Evolutionary conservation across 768 basidiomycete species (phyloP), one percentile per base, ranked within the genome.

Genomic region (Macrolepiota fuliginosa): DNA sequence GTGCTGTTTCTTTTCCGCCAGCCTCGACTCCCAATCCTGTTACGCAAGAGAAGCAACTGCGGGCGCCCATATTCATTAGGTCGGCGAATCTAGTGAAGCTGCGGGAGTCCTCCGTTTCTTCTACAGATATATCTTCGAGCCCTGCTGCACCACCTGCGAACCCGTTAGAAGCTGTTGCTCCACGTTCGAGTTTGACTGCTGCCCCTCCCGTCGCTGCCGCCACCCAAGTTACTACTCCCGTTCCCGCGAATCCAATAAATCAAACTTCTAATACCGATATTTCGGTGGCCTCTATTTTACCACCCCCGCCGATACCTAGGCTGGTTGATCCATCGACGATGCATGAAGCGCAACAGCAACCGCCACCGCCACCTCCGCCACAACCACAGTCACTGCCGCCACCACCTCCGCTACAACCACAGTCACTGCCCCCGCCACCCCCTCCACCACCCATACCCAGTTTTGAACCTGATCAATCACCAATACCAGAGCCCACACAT

Each of bases 381-480:
- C 54, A 36, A 39, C 40, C 37, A 29, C 45, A 39, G 27, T 10
- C 10, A 12, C 13, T 11, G 22, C 15, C 19, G n/a, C 42, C 42
- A 19, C 42, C 39, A 40, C 39, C 39, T 17, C n/a, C n/a, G n/a
- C n/a, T n/a, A n/a, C 13, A 7, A 40, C 13, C 4, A 15, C 3
- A 15, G 39, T 45, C 40, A 56, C 24, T 39, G 12, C 11, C 25
- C 3, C 58, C 25, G 1, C 37, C 47, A n/a, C 58, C 27, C 15
- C 29, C 45, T 9, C 58, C 54, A 39, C 54, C 55, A 17, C 62
- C 64, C 1, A 50, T 64, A 7, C 64, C 67, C 15, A 56, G 42
- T 32, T 17, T 62, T 1, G 56, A 64, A n/a, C 27, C 36, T 13
- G 42, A 25, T 13, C 5, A 57, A 29, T 32, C 55, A 25, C 19